These are phyloP conservation scores for Tolypocladium ovalisporum DNA, from an alignment of 2,329 filamentous ascomycete genomes.

Conservation along the genomic window DNA sequence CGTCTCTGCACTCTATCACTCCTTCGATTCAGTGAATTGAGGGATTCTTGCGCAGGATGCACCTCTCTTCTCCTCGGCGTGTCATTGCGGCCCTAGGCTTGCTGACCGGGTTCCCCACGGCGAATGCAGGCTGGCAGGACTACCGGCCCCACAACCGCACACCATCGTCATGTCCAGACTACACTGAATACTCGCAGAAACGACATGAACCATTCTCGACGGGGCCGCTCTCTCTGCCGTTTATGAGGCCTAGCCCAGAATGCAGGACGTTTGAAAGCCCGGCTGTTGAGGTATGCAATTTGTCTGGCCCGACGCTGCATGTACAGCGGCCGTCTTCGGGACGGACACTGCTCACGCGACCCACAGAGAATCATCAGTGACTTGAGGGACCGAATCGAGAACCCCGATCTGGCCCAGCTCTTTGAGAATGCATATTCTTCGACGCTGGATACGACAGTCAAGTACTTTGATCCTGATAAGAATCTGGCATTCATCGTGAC, in stretches of 20 bases:
- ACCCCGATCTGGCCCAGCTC: conserved; percentile 60
- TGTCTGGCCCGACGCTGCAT: no score
- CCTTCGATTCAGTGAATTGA: no score
- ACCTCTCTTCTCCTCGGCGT: neutral
- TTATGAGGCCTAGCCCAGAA: conserved; percentile 14
- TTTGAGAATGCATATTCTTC: conserved; percentile 81
- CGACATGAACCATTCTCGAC: conserved; percentile 12
- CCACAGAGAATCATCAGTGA: conserved; percentile 14
- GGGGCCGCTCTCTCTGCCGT: conserved; percentile 11
- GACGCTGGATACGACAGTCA: conserved; percentile 70
- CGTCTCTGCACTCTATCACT: no score
- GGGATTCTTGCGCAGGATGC: neutral
- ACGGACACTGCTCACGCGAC: neutral
- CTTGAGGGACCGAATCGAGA: conserved; percentile 28
- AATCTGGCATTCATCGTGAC: conserved; percentile 71
- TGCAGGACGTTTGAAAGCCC: conserved; percentile 16
- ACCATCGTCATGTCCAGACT: conserved; percentile 13
- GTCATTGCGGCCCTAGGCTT: neutral
- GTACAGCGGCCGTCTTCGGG: neutral
- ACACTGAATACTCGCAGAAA: conserved; percentile 10
- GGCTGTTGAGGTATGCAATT: conserved; percentile 12
- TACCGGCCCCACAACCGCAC: conserved; percentile 3
- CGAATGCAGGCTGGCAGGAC: neutral
- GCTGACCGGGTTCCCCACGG: neutral
- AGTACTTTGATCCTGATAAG: conserved; percentile 58